Evolutionary conservation across 768 basidiomycete species (phyloP), one percentile per base, ranked within the genome.

Genomic region (Suillus ampliporus): DNA sequence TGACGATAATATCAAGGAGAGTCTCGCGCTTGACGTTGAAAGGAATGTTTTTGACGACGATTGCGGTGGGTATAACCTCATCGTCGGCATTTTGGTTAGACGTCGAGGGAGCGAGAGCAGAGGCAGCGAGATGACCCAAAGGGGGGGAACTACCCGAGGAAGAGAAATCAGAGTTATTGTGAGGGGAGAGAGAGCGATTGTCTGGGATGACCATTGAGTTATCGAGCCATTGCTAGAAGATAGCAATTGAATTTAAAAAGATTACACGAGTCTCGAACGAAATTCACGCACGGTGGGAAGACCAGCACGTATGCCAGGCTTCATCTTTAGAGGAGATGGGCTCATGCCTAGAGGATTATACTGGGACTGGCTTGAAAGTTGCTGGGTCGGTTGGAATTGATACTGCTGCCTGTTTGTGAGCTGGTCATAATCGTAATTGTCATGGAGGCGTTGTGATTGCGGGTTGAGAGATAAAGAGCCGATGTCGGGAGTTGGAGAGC

Each of bases 21-120:
- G 94, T 94, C 80, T 99, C 97, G 73, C 94, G 90, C 80, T 95
- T 94, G 68, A 98, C 95, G 71, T 95, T 95, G 84, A 99, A 99
- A 68, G 97, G 97, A 81, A 99, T 99, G 83, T 98, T 98, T 87
- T 99, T 99, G 78, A 99, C 98, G 74, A 99, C 97, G 72, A 99
- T 98, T 60, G 97, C 97, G 11, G 96, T 99, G 60, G 97, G 97
- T 79, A 99, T 99, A 76, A 97, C 84, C 76, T 97, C 95, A 78
- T 97, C 95, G 69, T 94, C 92, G 47, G 75, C 70, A 63, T 78
- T 84, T 72, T 78, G 81, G 62, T 76, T 78, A 53, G 87, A 83
- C 14, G 86, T 83, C 37, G 80, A 76, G 26, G 86, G 80, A 44
- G 77, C 78, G 21, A 84, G 74, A 62, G 84, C 74, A 61, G 82